Evolutionary conservation across 2,329 filamentous ascomycete genomes (phyloP).

Genomic region (Colletotrichum eremochloae): DNA sequence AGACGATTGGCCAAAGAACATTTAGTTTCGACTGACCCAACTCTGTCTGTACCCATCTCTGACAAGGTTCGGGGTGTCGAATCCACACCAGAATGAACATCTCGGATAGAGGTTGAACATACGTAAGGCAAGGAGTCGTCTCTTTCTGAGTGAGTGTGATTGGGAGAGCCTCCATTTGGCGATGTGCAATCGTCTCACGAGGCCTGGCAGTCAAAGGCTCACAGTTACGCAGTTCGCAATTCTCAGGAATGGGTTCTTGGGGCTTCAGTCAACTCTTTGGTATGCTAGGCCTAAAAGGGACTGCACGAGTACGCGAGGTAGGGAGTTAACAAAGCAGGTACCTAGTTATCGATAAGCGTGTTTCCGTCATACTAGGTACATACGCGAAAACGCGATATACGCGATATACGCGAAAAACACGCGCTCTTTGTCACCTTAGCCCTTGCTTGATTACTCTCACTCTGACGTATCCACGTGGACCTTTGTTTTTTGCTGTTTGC

Average conservation of each 20-base stretch:
- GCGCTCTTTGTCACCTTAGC: not conserved
- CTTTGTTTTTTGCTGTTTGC: not conserved
- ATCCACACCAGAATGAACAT: not conserved
- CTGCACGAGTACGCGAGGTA: too few relatives aligned
- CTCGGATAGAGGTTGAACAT: not conserved
- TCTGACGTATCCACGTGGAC: not conserved
- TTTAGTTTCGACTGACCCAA: not conserved
- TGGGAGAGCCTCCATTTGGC: not conserved
- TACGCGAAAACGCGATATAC: conserved; percentile 1
- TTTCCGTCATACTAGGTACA: not conserved
- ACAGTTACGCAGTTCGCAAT: not conserved
- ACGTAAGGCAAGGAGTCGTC: not conserved
- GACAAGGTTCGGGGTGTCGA: not conserved
- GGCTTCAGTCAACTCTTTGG: not conserved
- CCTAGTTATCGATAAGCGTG: too few relatives aligned
- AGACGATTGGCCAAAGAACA: not conserved
- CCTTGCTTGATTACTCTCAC: not conserved
- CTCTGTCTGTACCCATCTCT: conserved; percentile 2
- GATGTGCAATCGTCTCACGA: not conserved
- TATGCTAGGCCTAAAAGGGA: too few relatives aligned
- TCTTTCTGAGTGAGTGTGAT: not conserved
- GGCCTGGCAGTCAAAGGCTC: not conserved
- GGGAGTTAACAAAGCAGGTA: too few relatives aligned
- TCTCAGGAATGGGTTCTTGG: not conserved
- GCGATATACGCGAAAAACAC: not conserved